Conservation (phyloP, 768 basidiomycete species). For the Russula vinacea region DNA sequence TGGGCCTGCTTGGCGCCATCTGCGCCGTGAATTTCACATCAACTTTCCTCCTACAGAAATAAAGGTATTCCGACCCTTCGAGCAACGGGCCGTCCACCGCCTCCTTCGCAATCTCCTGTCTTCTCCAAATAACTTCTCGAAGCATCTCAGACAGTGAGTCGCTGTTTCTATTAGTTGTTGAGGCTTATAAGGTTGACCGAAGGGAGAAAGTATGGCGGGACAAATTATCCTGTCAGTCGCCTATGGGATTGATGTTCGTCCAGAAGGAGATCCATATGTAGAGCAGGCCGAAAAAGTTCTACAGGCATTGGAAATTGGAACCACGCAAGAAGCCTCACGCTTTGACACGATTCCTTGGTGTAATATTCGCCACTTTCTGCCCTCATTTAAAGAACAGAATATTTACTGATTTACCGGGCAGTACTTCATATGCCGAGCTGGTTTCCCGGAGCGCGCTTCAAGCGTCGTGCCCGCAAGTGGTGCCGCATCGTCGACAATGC, state of each 20-base stretch:
- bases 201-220: conserved; percentile 39
- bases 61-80: not conserved
- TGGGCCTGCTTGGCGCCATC: not conserved
- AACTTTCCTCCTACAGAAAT: not conserved
- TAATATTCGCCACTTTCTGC: conserved; percentile 22
- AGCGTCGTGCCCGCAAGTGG: not conserved
- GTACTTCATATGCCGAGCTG: conserved; percentile 32
- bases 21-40: not conserved
- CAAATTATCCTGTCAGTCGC: conserved; percentile 44
- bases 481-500: not conserved
- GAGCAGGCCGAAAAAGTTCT: conserved; percentile 1
- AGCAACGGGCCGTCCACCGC: not conserved
- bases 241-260: conserved; percentile 43
- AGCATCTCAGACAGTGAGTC: conserved; percentile 40
- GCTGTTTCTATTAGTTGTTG: too few species aligned
- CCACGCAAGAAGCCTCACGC: conserved; percentile 37
- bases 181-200: not conserved
- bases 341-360: conserved; percentile 43
- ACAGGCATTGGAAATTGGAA: conserved; percentile 26
- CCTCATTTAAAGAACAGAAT: conserved; percentile 1
- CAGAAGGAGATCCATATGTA: conserved; percentile 38
- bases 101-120: not conserved
- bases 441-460: conserved; percentile 35
- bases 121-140: conserved; percentile 33
- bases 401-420: conserved; percentile 5